phyloP scores from a whole-genome alignment of 768 basidiomycete species.

The Boletus pseudo-olivaceus region DNA sequence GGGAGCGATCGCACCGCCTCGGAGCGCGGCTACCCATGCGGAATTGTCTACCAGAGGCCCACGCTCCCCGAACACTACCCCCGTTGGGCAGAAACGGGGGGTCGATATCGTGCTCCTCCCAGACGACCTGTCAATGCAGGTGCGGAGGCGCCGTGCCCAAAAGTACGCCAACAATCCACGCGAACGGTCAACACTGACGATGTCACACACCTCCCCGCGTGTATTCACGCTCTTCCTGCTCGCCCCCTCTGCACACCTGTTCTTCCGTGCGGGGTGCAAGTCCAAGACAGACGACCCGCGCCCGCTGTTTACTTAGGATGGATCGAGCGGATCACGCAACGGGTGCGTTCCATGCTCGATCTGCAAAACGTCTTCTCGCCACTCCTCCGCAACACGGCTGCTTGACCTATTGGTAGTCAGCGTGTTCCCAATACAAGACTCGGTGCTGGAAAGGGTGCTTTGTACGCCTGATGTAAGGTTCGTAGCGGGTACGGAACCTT shows the following conservation, averaged over 20 bases:
- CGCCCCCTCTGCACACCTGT: background rate
- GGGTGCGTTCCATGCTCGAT: background rate
- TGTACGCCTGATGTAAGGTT: background rate
- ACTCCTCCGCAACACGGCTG: background rate
- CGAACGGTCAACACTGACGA: background rate
- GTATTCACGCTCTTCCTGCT: background rate
- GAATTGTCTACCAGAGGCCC: too few relatives aligned
- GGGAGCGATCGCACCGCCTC: too few relatives aligned
- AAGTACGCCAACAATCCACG: background rate
- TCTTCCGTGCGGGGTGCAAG: background rate
- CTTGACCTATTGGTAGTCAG: background rate
- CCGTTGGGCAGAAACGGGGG: background rate
- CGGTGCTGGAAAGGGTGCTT: background rate
- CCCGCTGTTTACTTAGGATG: background rate
- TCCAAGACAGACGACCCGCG: background rate
- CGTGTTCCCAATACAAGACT: background rate
- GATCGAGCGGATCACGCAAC: background rate
- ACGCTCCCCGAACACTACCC: background rate
- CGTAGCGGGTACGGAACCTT: background rate
- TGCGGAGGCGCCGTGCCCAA: background rate
- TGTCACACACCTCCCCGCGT: background rate
- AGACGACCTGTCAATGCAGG: background rate
- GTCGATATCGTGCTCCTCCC: background rate
- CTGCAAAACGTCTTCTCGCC: background rate
- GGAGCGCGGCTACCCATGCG: too few relatives aligned